Base-by-base conservation (phyloP, 768 basidiomycete species). In the Candolleomyces aberdarensis region DNA sequence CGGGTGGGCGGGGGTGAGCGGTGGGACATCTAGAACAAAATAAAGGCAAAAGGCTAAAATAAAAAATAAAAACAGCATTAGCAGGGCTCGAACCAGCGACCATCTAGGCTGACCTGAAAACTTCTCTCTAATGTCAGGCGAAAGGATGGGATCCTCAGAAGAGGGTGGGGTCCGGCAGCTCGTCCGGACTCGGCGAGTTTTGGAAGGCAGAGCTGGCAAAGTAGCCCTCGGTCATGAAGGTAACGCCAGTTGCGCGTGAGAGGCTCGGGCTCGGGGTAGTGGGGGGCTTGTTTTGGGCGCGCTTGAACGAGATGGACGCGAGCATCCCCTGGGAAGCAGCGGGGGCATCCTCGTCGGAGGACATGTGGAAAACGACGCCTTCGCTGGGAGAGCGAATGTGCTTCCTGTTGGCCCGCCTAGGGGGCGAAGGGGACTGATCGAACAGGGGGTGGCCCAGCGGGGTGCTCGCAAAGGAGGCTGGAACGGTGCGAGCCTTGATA, bases 151-250 rank as follows among this genome's bases (percentile, higher is more conserved):
- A 59, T 51, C 72, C 71, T 80, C 72, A 80, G 56, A 76, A 74
- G 69, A 88, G 86, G 64, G 80, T 76, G 58, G 88, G 89, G 62
- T 85, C 83, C 50, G 91, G 91, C 52, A 92, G 75, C 69, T 89
- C 89, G 62, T 92, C 91, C 56, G 91, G 91, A 67, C 87, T 91
- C 15, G 91, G 91, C 61, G 89, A 91, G 78, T 91, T 92, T 80
- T 92, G 91, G 84, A 91, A 92, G 68, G 81, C 78, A 36, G 89
- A 91, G 68, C 89, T 91, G 65, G 91, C 90, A 72, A 89, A 92
- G 69, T 84, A 90, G 8, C 81, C 81, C 9, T 69, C 70, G 22
- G 67, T 66, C 52, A 56, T 50, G 31, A 62, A 59, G 14, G 32
- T 17, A 3, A 63, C 58, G 39, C 36, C 36, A 36, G 39, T 64